Conservation (phyloP, 192 early-diverging fungal species). For the Coemansia sp. region DNA sequence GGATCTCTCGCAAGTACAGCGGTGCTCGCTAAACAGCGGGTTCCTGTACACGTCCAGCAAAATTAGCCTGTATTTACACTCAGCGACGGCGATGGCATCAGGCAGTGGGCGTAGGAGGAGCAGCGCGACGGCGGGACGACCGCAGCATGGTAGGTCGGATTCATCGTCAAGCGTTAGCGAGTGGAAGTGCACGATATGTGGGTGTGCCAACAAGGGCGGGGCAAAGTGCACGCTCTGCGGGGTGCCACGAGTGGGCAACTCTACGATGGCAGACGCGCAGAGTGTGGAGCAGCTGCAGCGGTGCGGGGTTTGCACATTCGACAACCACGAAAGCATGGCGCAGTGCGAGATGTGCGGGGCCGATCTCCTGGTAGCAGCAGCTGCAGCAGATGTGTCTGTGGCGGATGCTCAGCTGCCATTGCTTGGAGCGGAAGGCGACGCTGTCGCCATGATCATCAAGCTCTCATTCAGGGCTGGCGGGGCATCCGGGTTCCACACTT, state of each 20-base stretch:
- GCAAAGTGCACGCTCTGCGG: slow-evolving; percentile 52
- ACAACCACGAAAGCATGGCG: slow-evolving; percentile 80
- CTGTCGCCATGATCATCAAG: slow-evolving; percentile 53
- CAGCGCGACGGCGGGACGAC: neutral
- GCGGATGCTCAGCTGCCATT: slow-evolving; percentile 19
- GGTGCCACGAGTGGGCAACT: slow-evolving; percentile 27
- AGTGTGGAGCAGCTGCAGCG: slow-evolving; percentile 21
- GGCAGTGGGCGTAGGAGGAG: neutral
- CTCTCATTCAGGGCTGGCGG: slow-evolving; percentile 84
- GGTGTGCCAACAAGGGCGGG: slow-evolving; percentile 36
- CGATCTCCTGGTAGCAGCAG: slow-evolving; percentile 50
- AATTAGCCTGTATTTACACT: slow-evolving; percentile 25
- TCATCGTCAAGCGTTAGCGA: neutral
- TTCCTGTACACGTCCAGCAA: slow-evolving; percentile 53
- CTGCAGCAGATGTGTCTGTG: neutral
- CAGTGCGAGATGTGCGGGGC: slow-evolving; percentile 86
- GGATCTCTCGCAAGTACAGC: slow-evolving; percentile 52
- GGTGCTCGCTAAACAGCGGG: slow-evolving; percentile 41
- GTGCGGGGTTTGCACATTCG: slow-evolving; percentile 85
- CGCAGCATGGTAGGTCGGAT: slow-evolving; percentile 3
- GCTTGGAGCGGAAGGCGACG: slow-evolving; percentile 14
- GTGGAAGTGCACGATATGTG: slow-evolving; percentile 56
- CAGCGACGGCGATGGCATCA: neutral
- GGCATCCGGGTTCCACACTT: slow-evolving; percentile 59
- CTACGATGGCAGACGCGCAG: neutral